Conservation (phyloP, 805 yeast species). For the Candida odintsovae region DNA sequence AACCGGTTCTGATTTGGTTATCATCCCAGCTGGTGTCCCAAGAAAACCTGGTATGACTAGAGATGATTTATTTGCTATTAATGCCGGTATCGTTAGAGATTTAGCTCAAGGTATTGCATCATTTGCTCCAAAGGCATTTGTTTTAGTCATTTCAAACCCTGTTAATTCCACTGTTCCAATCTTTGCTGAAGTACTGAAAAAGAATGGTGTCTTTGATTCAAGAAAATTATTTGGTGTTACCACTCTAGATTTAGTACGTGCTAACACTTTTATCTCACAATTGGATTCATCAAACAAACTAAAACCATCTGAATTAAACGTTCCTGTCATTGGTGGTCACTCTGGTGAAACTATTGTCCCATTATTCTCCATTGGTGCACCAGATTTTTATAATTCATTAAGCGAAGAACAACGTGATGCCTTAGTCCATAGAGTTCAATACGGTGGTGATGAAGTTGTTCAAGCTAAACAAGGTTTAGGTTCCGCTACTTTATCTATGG, state of each 20-base stretch:
- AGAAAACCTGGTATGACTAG: slow-evolving; percentile 89
- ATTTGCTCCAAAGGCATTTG: slow-evolving; percentile 60
- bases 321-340: slow-evolving; percentile 86
- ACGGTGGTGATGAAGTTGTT: slow-evolving; percentile 96
- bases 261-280: slow-evolving; percentile 47
- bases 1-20: slow-evolving; percentile 74
- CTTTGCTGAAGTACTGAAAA: slow-evolving; percentile 71
- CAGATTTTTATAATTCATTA: slow-evolving; percentile 39
- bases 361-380: slow-evolving; percentile 45
- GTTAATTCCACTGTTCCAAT: slow-evolving; percentile 83
- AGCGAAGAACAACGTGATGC: slow-evolving; percentile 42
- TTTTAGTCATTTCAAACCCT: slow-evolving; percentile 71
- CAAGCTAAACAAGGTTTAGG: slow-evolving; percentile 93
- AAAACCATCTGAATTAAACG: slow-evolving; percentile 28
- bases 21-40: slow-evolving; percentile 89
- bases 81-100: slow-evolving; percentile 76
- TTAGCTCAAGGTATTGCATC: slow-evolving; percentile 66
- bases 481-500: slow-evolving; percentile 94
- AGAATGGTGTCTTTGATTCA: slow-evolving; percentile 67
- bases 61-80: slow-evolving; percentile 79
- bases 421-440: slow-evolving; percentile 84
- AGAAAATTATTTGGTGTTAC: slow-evolving; percentile 80
- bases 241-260: slow-evolving; percentile 71
- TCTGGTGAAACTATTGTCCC: slow-evolving; percentile 95
- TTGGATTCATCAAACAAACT: slow-evolving; percentile 10